Evolutionary conservation across 768 basidiomycete genomes (phyloP).

Genomic region (Ramaria rubella): DNA sequence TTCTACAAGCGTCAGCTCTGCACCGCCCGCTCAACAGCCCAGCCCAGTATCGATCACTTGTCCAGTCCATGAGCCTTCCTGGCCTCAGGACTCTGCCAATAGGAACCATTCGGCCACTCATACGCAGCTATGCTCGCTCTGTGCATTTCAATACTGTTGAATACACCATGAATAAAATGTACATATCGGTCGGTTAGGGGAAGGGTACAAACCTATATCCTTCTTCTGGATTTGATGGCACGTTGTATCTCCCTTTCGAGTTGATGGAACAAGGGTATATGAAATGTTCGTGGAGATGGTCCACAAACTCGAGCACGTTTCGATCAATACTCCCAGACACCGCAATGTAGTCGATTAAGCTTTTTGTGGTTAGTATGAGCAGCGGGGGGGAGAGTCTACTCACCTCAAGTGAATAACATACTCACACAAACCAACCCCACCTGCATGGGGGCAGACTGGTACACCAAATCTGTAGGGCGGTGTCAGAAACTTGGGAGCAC

Average conservation of each 20-base stretch:
- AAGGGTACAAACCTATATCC: constrained; percentile 61
- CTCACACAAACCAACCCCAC: constrained; percentile 90
- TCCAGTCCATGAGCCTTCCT: constrained; percentile 4
- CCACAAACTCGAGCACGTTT: constrained; percentile 86
- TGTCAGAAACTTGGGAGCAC: neutral
- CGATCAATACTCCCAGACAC: constrained; percentile 89
- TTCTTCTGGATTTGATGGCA: constrained; percentile 65
- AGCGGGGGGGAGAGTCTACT: constrained; percentile 6
- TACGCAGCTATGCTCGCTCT: constrained; percentile 73
- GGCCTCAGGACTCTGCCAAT: constrained; percentile 43
- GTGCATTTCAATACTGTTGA: constrained; percentile 87
- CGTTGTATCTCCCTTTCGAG: constrained; percentile 75
- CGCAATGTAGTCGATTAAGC: constrained; percentile 88
- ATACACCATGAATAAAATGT: too few relatives aligned
- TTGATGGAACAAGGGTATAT: constrained; percentile 89
- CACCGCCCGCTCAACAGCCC: too few relatives aligned
- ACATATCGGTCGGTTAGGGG: neutral
- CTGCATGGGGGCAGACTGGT: constrained; percentile 89
- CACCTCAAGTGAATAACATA: constrained; percentile 81
- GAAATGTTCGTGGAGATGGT: constrained; percentile 94
- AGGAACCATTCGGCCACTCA: constrained; percentile 80
- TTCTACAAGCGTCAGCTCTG: too few relatives aligned
- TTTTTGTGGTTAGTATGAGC: constrained; percentile 19
- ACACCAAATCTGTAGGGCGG: constrained; percentile 59
- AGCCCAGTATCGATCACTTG: neutral